Percentiles rank a stretch among this genome's conserved stretches.
phyloP scores from a whole-genome alignment of 306 rosid genomes.

The Rosa persica region DNA sequence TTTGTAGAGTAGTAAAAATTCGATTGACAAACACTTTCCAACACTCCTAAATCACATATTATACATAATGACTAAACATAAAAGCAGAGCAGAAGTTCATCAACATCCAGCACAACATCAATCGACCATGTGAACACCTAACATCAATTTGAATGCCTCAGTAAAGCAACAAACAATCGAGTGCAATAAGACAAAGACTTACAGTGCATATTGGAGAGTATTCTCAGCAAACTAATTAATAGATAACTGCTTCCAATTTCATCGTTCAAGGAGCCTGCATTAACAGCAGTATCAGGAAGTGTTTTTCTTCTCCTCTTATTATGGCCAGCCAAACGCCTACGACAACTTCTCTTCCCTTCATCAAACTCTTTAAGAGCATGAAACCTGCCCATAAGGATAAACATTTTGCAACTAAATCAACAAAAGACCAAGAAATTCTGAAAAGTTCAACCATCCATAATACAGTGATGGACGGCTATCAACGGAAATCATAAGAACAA shows the following conservation, averaged over 20 bases:
- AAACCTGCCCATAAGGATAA: slow-evolving; percentile 61
- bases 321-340: slow-evolving; percentile 91
- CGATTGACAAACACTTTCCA: background rate
- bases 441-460: slow-evolving; percentile 6
- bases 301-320: slow-evolving; percentile 81
- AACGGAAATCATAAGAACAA: background rate
- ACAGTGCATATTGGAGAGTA: slow-evolving; percentile 77
- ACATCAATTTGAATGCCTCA: slow-evolving; percentile 14
- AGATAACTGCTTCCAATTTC: slow-evolving; percentile 71
- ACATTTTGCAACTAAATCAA: slow-evolving; percentile 27
- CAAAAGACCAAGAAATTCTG: slow-evolving; percentile 24
- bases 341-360: slow-evolving; percentile 94
- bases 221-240: slow-evolving; percentile 61
- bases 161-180: slow-evolving; percentile 25
- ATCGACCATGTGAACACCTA: slow-evolving; percentile 2
- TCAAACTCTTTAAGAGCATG: slow-evolving; percentile 89
- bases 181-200: slow-evolving; percentile 31
- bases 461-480: slow-evolving; percentile 1
- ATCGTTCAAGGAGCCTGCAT: slow-evolving; percentile 54
- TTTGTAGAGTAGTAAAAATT: background rate
- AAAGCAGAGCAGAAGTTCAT: background rate
- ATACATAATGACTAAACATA: background rate
- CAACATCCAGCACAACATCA: background rate
- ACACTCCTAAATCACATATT: background rate
- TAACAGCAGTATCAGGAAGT: slow-evolving; percentile 59